phyloP scores from a whole-genome alignment of 2,329 filamentous ascomycete species.

The Fusarium fracticaudum region DNA sequence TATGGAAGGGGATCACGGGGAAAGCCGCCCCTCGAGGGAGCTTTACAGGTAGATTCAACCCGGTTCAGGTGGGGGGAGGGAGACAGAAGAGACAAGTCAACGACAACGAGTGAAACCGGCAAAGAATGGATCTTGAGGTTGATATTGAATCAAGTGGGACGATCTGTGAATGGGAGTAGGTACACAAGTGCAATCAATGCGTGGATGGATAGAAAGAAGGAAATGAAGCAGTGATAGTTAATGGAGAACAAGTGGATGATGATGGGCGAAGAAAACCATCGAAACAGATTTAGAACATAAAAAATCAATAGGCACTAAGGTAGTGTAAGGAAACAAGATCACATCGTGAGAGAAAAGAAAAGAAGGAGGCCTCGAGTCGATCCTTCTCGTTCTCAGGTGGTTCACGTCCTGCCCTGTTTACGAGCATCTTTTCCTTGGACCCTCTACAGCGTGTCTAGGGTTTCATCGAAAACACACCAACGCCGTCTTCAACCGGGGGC shows the following conservation, averaged over 20 bases:
- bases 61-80: conserved; percentile 27
- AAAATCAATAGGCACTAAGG: neutral
- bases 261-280: neutral
- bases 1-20: conserved; percentile 18
- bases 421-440: neutral
- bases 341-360: conserved; percentile 2
- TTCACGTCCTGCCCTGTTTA: conserved; percentile 18
- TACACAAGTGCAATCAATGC: conserved; percentile 5
- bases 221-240: neutral
- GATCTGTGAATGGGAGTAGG: conserved; percentile 2
- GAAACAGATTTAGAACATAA: neutral
- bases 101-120: conserved; percentile 27
- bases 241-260: conserved; percentile 2
- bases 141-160: conserved; percentile 20
- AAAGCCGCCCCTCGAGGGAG: conserved; percentile 35
- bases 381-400: conserved; percentile 5
- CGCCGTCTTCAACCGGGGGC: conserved; percentile 20
- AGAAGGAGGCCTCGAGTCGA: conserved; percentile 29
- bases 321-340: conserved; percentile 6
- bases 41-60: conserved; percentile 11
- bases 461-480: conserved; percentile 25
- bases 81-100: conserved; percentile 12
- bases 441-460: conserved; percentile 5
- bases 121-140: conserved; percentile 22
- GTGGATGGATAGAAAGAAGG: neutral